Conservation (phyloP, 306 rosid genomes). For the Hippophae rhamnoides region DNA sequence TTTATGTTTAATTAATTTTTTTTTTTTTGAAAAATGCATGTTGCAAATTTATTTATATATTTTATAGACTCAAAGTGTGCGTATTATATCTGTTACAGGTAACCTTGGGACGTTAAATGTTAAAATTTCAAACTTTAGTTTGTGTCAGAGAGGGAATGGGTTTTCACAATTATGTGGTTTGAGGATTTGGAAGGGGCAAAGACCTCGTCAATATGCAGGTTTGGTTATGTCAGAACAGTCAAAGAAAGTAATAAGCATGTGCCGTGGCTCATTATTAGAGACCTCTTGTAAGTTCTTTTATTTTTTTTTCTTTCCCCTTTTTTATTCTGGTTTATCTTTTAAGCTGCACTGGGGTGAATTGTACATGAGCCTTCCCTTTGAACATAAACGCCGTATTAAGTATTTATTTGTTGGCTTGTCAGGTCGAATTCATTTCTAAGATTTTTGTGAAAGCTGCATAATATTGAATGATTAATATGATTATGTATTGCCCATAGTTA, state of each 20-base stretch:
- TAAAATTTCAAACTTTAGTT: conserved; percentile 34
- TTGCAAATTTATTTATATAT: not conserved
- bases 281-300: conserved; percentile 37
- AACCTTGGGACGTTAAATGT: conserved; percentile 43
- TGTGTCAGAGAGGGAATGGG: conserved; percentile 29
- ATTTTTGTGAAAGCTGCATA: no score
- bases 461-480: no score
- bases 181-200: conserved; percentile 44
- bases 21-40: no score
- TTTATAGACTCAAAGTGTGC: not conserved
- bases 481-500: no score
- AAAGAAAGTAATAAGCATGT: conserved; percentile 19
- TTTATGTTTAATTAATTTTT: no score
- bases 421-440: no score
- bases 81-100: conserved; percentile 38
- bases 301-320: not conserved
- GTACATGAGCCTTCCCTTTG: not conserved
- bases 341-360: not conserved
- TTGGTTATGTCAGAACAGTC: conserved; percentile 29
- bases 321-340: conserved; percentile 3
- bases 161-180: conserved; percentile 28
- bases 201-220: conserved; percentile 32
- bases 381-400: no score
- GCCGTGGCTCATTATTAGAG: conserved; percentile 21
- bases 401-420: no score